Evolutionary conservation across 352 stramenopile genomes (phyloP), one percentile per base, ranked within the genome.

Genomic region (Plasmopara halstedii): DNA sequence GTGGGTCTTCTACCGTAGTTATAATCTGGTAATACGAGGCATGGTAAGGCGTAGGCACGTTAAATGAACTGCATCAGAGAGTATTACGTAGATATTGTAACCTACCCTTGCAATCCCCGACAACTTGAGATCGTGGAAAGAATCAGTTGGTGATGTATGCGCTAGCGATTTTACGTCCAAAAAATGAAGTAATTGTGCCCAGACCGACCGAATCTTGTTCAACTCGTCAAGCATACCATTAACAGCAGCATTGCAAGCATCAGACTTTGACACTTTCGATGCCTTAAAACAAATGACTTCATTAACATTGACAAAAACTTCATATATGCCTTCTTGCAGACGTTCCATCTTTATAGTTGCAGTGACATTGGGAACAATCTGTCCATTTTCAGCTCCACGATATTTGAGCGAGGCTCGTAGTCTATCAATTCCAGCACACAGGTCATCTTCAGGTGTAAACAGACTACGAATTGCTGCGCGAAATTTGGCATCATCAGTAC

Each of bases 151-250:
- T 10, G 79, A 66, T 14, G 67, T 46, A 20, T 68, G 64, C 0
- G 50, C 47, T 14, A 86, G 46, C 17, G 72, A 73, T 39, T 86
- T 87, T 10, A 67, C 56, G 47, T 91, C 73, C 29, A 88, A 55
- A 15, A 91, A 91, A 41, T 88, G 70, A 27, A 88, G 51, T 34
- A 88, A 37, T 23, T 88, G 70, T 2, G 61, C 75, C 79, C 79
- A 91, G 1, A 67, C 32, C 6, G 55, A 61, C 1, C 74, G 72
- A 15, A 78, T 79, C 20, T 33, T 42, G 36, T 84, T 70, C 18
- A 91, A 41, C 34, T 73, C 69, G 22, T 49, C 38, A 18, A 91
- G 6, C 31, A 85, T 48, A 4, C 79, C 79, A 44, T 85, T 56
- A 4, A 88, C 69, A 18, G 73, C 77, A 37, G 56, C 64, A 53